A percentile compares a stretch with the other conserved stretches of the same genome.
These are phyloP conservation scores for Porcisia hertigi DNA, from an alignment of 208 protist genomes.

Conservation along the genomic window DNA sequence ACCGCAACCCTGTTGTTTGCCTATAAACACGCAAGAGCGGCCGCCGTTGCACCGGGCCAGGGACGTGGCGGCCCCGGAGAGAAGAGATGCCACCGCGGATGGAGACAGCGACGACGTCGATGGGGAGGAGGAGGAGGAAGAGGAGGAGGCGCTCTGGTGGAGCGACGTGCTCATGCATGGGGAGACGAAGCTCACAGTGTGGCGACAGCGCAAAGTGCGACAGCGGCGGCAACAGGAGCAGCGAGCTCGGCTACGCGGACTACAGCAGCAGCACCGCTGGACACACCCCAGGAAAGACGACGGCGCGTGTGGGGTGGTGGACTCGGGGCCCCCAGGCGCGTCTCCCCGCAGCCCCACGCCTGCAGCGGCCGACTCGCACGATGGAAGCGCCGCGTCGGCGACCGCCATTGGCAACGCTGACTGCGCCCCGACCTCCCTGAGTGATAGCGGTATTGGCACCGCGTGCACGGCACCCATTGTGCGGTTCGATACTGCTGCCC, in stretches of 20 bases:
- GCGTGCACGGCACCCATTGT: not conserved
- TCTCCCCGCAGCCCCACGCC: not conserved
- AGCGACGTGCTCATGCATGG: conserved; percentile 48
- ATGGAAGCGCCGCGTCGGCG: not conserved
- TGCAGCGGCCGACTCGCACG: not conserved
- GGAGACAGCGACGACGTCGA: not conserved
- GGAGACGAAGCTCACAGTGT: conserved; percentile 18
- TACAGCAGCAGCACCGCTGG: not conserved
- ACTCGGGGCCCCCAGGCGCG: not conserved
- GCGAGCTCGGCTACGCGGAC: conserved; percentile 12
- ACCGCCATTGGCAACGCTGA: not conserved
- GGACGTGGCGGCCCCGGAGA: not conserved
- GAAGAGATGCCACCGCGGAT: no score
- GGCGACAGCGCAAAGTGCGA: conserved; percentile 21
- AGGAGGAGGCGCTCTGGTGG: conserved; percentile 61
- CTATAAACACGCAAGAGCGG: not conserved
- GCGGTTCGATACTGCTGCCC: not conserved
- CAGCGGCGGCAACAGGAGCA: conserved; percentile 16
- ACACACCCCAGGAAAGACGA: not conserved
- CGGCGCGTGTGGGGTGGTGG: not conserved
- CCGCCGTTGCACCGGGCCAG: not conserved
- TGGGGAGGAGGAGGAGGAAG: conserved; percentile 16
- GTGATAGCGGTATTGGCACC: conserved; percentile 5
- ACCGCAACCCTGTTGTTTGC: not conserved
- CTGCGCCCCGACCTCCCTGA: not conserved